Evolutionary conservation across 306 rosid genomes (phyloP), one percentile per base, ranked within the genome.

Genomic region (Chamaecrista fasciculata): DNA sequence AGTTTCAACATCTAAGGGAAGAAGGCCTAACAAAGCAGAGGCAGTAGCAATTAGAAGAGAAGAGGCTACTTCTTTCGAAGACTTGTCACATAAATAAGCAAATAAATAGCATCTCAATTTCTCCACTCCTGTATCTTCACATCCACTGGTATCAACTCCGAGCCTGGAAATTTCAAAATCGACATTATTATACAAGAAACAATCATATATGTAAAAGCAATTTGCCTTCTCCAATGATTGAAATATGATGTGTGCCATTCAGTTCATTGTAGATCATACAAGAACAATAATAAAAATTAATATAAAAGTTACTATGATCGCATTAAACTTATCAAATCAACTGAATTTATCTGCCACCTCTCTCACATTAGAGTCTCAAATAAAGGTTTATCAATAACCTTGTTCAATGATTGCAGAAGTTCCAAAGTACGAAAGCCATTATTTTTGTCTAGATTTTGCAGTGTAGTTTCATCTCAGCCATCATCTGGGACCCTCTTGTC

Each of bases 141-240:
- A 85, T 74, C 98, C 96, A 74, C 67, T 78, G 40, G 81, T 64
- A 79, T 76, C 81, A 64, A 90, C 82, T 66, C 96, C 96, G 48
- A 77, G 78, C 87, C 98, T 93, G 83, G 73, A 81, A 69, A 73
- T 66, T 23, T 36, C 12, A 74, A 40, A 43, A 58, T 19, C 56
- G 29, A 66, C 26, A 72, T 42, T 24, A 16, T 61, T 56, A 70
- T 16, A 46, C 59, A 52, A 39, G 39, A 36, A 78, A 63, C 18
- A 40, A 46, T 10, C 11, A 52, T 12, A 50, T 14, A 24, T 49
- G n/a, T n/a, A 20, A 67, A 28, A 28, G 51, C 47, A 67, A 36
- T 29, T 2, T 53, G 23, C 72, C 20, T 28, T 34, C 4, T 48
- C 31, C 49, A 67, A 66, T 16, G 48, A 2, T 23, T 4, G 16